Evolutionary conservation across 176 grass and related monocot species (phyloP), one percentile per base, ranked within the genome.

Genomic region (Tillandsia fasciculata): DNA sequence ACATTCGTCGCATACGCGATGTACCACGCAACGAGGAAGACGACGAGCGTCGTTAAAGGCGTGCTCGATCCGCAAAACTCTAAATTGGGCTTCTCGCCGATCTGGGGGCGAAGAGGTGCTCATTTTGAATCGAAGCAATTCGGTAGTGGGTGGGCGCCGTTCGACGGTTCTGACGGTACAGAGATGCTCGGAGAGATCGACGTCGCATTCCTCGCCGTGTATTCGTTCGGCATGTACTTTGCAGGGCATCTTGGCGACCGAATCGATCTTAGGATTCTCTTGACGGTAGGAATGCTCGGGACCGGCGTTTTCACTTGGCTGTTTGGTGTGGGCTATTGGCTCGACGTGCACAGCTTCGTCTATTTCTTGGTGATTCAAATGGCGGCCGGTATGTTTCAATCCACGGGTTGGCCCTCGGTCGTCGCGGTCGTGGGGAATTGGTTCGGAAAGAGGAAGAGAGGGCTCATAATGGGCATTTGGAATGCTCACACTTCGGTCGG

Each of bases 401-500:
- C 91, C 49, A 83, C 82, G 0, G 91, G 91, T 42, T 95, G 91
- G 91, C 91, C 91, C 8, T 95, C 91, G 12, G 91, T 95, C 13
- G 81, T 90, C 15, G 91, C 91, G 51, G 76, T 95, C 72, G 84
- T 90, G 67, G 87, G 87, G 59, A 95, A 95, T 73, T 95, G 87
- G 91, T 89, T 87, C 74, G 91, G 91, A 68, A 90, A 95, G 78
- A 84, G 86, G 66, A 87, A 90, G 68, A 95, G 91, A 48, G 91
- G 91, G 10, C 68, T 95, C 51, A 95, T 95, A 67, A 87, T 95
- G 91, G 91, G 91, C 9, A 85, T 95, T 67, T 90, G 91, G 91
- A 95, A 95, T 80, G 91, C 91, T 11, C 78, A 95, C 52, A 90
- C 91, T 63, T 95, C 87, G 28, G 70, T 95, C 2, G 91, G 91